A percentile compares a stretch with the other conserved stretches of the same genome.
Conservation (phyloP, 371 early-diverging fungal genomes). For the Mucor sp. region DNA sequence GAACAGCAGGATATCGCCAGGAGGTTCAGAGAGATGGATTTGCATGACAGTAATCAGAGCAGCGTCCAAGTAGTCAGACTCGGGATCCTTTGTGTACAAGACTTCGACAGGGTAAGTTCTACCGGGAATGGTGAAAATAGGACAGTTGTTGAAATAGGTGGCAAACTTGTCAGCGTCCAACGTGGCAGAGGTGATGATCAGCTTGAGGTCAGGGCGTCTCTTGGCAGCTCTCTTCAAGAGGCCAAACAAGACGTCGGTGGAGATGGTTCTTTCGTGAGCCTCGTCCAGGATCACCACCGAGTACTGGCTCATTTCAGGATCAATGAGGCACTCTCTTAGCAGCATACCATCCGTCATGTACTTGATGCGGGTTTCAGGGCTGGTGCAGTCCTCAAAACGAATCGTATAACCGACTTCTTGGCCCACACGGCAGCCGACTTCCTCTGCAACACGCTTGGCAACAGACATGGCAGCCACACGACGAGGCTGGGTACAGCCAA, state of each 20-base stretch:
- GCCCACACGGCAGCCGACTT: slow-evolving; percentile 94
- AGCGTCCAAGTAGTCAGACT: slow-evolving; percentile 92
- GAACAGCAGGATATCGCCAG: slow-evolving; percentile 97
- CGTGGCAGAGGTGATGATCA: slow-evolving; percentile 97
- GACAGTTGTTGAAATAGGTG: slow-evolving; percentile 88
- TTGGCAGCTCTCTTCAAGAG: slow-evolving; percentile 87
- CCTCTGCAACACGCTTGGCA: slow-evolving; percentile 98
- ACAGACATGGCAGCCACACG: slow-evolving; percentile 99
- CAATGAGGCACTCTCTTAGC: slow-evolving; percentile 93
- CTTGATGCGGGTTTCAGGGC: slow-evolving; percentile 93
- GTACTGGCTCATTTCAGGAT: slow-evolving; percentile 83
- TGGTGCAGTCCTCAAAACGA: slow-evolving; percentile 97
- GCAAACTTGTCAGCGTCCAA: slow-evolving; percentile 96
- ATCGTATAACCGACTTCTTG: slow-evolving; percentile 98
- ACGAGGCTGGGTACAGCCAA: slow-evolving; percentile 99
- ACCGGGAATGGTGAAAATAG: slow-evolving; percentile 97
- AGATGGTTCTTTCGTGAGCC: slow-evolving; percentile 98
- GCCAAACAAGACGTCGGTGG: slow-evolving; percentile 98
- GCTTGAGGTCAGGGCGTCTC: slow-evolving; percentile 84
- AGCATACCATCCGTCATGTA: slow-evolving; percentile 99
- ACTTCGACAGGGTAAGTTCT: slow-evolving; percentile 95
- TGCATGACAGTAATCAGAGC: slow-evolving; percentile 95
- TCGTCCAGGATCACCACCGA: slow-evolving; percentile 98
- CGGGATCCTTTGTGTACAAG: slow-evolving; percentile 93
- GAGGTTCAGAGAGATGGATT: slow-evolving; percentile 94